Evolutionary conservation across 345 rosid genomes (phyloP).

Genomic region (Erodium maritimum): DNA sequence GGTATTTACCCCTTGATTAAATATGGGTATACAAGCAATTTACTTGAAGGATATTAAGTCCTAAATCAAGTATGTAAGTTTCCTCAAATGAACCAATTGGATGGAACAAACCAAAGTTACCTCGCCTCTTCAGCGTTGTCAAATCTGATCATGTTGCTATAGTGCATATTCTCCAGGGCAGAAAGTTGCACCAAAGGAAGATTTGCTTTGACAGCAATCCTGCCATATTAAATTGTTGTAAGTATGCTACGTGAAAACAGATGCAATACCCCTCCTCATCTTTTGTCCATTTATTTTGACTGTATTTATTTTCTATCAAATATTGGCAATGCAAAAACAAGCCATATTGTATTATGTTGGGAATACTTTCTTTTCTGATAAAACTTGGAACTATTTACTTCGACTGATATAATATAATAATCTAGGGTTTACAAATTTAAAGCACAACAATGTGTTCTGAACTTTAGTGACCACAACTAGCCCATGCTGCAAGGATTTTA

Average conservation of each 20-base stretch:
- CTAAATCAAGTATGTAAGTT: neutral
- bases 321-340: neutral
- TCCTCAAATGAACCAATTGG: conserved; percentile 5
- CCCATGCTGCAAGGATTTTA: neutral
- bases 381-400: neutral
- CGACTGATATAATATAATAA: neutral
- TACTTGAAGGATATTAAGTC: neutral
- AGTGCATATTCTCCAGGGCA: conserved; percentile 89
- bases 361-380: neutral
- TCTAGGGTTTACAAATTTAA: no score
- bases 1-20: neutral
- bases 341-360: neutral
- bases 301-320: neutral
- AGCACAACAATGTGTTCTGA: neutral
- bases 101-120: conserved; percentile 24
- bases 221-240: conserved; percentile 17
- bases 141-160: conserved; percentile 91
- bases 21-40: neutral
- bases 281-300: neutral
- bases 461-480: neutral
- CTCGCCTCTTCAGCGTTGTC: conserved; percentile 69
- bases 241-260: neutral
- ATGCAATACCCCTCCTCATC: neutral
- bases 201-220: conserved; percentile 68
- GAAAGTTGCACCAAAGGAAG: conserved; percentile 57